Conservation (phyloP, 1,139 yeast genomes). For the Zhuliangozyma blackwelliae region DNA sequence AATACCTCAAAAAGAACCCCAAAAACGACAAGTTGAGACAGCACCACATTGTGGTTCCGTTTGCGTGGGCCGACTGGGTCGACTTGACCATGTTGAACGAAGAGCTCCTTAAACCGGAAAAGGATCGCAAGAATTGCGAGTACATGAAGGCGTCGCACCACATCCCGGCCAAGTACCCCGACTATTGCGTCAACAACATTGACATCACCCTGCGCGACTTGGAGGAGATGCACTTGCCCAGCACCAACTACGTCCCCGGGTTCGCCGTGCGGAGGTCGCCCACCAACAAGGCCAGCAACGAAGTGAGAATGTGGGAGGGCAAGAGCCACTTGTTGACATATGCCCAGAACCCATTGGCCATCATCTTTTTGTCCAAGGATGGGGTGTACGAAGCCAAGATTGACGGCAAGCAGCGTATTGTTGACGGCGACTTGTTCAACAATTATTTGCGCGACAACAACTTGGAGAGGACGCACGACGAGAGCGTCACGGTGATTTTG, state of each 20-base stretch:
- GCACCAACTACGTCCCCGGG: slow-evolving; percentile 29
- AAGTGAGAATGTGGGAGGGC: slow-evolving; percentile 35
- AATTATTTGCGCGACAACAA: slow-evolving; percentile 17
- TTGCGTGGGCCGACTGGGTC: slow-evolving; percentile 28
- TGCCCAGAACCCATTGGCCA: slow-evolving; percentile 24
- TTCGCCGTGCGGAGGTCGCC: slow-evolving; percentile 36
- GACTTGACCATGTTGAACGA: slow-evolving; percentile 29
- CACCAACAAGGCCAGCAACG: slow-evolving; percentile 23
- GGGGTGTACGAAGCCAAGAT: slow-evolving; percentile 26
- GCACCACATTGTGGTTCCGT: slow-evolving; percentile 28
- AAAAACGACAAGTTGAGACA: slow-evolving; percentile 8
- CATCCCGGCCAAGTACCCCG: slow-evolving; percentile 14
- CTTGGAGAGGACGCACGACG: slow-evolving; percentile 10
- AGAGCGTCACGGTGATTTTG: slow-evolving; percentile 11
- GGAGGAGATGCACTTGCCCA: slow-evolving; percentile 14
- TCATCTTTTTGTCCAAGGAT: slow-evolving; percentile 19
- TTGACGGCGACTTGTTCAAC: slow-evolving; percentile 23
- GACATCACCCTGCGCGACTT: slow-evolving; percentile 24
- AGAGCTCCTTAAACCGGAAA: slow-evolving; percentile 31
- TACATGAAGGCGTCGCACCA: slow-evolving; percentile 21
- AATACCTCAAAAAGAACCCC: slow-evolving; percentile 11
- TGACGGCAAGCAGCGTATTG: slow-evolving; percentile 14
- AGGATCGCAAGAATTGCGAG: slow-evolving; percentile 32
- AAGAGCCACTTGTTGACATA: slow-evolving; percentile 44
- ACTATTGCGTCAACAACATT: slow-evolving; percentile 21